Evolutionary conservation across 2,329 filamentous ascomycete genomes (phyloP).

Genomic region (Chalaropsis ovoidea): DNA sequence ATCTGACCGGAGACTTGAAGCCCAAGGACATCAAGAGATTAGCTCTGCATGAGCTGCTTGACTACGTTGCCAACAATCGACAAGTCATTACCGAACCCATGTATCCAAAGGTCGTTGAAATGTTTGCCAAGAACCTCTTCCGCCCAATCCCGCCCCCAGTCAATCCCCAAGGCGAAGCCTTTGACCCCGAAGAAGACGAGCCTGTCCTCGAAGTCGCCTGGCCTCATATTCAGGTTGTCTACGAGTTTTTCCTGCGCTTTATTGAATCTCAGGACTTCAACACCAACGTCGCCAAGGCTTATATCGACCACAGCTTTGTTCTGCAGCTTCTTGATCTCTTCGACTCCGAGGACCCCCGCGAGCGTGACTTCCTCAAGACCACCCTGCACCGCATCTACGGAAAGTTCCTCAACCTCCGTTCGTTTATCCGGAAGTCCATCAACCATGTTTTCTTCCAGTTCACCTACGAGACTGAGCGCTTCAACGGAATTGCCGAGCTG

Average conservation of each 20-base stretch:
- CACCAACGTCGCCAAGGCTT: constrained; percentile 97
- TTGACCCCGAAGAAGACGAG: constrained; percentile 97
- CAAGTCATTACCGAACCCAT: constrained; percentile 98
- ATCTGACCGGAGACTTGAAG: constrained; percentile 97
- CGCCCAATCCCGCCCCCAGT: constrained; percentile 92
- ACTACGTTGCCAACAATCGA: constrained; percentile 97
- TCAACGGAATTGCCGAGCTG: constrained; percentile 95
- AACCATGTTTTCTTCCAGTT: constrained; percentile 99
- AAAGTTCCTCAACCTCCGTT: constrained; percentile 95
- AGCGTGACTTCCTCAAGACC: constrained; percentile 95
- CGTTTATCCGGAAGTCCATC: constrained; percentile 94
- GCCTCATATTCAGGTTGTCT: constrained; percentile 98
- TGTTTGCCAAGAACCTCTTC: constrained; percentile 99
- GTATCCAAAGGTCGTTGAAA: constrained; percentile 96
- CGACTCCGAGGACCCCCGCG: constrained; percentile 92
- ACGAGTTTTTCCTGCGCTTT: constrained; percentile 97
- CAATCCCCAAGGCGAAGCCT: constrained; percentile 95
- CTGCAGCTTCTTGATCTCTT: constrained; percentile 94
- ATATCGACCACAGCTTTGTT: constrained; percentile 97
- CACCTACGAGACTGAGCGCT: constrained; percentile 94
- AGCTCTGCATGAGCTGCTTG: constrained; percentile 86
- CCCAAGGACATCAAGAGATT: constrained; percentile 98
- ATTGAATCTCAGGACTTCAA: constrained; percentile 99
- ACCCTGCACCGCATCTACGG: constrained; percentile 96
- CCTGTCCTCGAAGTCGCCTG: constrained; percentile 95